Evolutionary conservation across 192 early-diverging fungal genomes (phyloP).

Genomic region (Umbelopsis sp.): DNA sequence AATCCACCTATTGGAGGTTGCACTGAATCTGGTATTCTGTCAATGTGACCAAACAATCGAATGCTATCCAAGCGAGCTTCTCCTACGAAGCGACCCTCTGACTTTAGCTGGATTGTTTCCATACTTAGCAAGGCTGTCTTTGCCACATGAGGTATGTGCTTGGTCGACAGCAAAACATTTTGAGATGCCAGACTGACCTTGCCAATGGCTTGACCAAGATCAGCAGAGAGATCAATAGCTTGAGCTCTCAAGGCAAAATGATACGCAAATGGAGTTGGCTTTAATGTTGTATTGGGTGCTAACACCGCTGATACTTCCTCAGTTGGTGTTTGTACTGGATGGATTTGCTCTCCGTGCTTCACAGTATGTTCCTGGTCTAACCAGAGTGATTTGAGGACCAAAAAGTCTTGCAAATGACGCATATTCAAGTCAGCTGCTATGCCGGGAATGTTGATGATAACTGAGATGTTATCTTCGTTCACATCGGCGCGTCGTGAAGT

Average conservation of each 20-base stretch:
- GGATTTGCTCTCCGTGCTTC: neutral
- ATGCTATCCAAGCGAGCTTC: slow-evolving; percentile 19
- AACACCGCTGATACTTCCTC: neutral
- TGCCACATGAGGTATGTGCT: slow-evolving; percentile 42
- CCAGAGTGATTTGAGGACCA: slow-evolving; percentile 72
- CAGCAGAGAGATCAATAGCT: slow-evolving; percentile 50
- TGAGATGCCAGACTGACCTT: slow-evolving; percentile 53
- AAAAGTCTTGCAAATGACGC: slow-evolving; percentile 72
- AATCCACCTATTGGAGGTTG: neutral
- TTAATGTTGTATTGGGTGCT: slow-evolving; percentile 4
- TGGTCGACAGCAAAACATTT: slow-evolving; percentile 43
- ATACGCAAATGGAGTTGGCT: slow-evolving; percentile 48
- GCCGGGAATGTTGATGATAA: slow-evolving; percentile 59
- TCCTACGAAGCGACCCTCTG: slow-evolving; percentile 66
- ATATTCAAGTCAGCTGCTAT: slow-evolving; percentile 62
- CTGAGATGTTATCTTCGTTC: slow-evolving; percentile 54
- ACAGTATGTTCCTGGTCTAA: slow-evolving; percentile 43
- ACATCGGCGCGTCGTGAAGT: slow-evolving; percentile 47
- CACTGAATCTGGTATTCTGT: neutral
- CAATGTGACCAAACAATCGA: slow-evolving; percentile 2
- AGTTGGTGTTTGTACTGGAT: neutral
- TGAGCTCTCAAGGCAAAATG: slow-evolving; percentile 48
- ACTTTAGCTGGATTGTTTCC: slow-evolving; percentile 46
- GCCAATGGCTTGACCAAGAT: slow-evolving; percentile 67
- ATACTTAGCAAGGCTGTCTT: slow-evolving; percentile 41